Conservation (phyloP, 2,329 filamentous ascomycete genomes). For the Geosmithia morbida region DNA sequence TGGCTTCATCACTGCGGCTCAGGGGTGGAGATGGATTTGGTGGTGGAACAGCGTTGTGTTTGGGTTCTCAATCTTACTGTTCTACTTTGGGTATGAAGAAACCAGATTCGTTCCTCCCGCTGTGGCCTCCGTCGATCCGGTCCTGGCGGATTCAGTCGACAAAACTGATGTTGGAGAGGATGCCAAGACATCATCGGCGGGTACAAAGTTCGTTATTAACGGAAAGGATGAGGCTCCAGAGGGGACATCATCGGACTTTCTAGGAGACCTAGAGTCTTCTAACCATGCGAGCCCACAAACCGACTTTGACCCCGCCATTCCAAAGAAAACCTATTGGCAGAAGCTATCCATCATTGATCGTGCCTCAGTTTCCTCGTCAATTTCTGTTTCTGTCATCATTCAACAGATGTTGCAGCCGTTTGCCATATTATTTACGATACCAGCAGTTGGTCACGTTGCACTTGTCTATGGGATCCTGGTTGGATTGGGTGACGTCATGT, state of each 20-base stretch:
- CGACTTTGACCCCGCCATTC: constrained; percentile 11
- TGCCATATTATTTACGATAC: no score
- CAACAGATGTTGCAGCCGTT: no score
- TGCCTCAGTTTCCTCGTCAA: constrained; percentile 6
- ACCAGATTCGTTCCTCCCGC: constrained; percentile 14
- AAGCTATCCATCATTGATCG: constrained; percentile 17
- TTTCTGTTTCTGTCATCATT: constrained; percentile 9
- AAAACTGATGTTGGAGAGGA: background rate
- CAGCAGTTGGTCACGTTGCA: no score
- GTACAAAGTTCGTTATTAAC: no score
- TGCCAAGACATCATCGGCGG: background rate
- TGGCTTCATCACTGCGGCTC: constrained; percentile 15
- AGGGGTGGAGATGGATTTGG: constrained; percentile 34
- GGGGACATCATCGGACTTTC: no score
- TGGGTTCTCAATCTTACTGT: constrained; percentile 17
- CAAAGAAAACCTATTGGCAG: constrained; percentile 25
- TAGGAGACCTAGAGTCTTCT: background rate
- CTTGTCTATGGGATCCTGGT: no score
- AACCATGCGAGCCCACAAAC: background rate
- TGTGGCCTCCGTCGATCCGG: background rate
- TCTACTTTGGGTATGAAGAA: constrained; percentile 26
- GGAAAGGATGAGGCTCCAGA: no score
- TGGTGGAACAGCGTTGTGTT: constrained; percentile 29
- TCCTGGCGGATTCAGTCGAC: background rate
- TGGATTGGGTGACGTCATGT: no score